Evolutionary conservation across 257 asterid species (phyloP), one percentile per base, ranked within the genome.

Genomic region (Solanum pinnatisectum): DNA sequence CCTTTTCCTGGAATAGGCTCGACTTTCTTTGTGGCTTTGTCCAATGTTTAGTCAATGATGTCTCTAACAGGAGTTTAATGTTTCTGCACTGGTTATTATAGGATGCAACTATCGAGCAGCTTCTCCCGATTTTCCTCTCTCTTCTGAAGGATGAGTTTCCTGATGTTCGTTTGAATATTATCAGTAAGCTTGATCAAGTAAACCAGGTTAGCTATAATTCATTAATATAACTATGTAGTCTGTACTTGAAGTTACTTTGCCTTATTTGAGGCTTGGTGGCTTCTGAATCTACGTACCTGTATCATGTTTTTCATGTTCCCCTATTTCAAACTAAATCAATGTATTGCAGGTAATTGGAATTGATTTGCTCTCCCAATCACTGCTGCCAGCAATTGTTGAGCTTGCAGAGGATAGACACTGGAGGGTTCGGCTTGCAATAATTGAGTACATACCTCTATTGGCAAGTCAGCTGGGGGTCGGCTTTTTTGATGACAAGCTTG

Each of bases 151-250:
- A 95, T 86, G 98, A 95, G 91, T 95, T 94, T 90, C 98, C 98
- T 3, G 98, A 95, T 85, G 98, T 95, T 44, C 96, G 98, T 84
- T 91, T 95, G 91, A 95, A 94, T 88, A 94, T 94, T 90, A 95
- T 95, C 91, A 95, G 98, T 94, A 95, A 95, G 92, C 94, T 95
- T 87, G 98, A 95, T 90, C 98, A 94, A 94, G 98, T 95, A 87
- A 95, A 95, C 87, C 98, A 94, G 96, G 98, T 94, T 13, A 59
- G 79, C 74, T 46, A 76, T 49, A 39, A 40, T 39, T 87, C 88
- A 36, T 63, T 82, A 49, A 10, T 82, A 49, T 30, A 10, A 49
- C 70, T 82, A 44, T 82, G 63, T 42, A 42, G 12, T 42, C 63
- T 78, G 70, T 49, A 49, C 40, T 49, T 82, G 85, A 49, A 82